Evolutionary conservation across 108 stramenopile genomes (phyloP), one percentile per base, ranked within the genome.

Genomic region (Nitzschia sp.): DNA sequence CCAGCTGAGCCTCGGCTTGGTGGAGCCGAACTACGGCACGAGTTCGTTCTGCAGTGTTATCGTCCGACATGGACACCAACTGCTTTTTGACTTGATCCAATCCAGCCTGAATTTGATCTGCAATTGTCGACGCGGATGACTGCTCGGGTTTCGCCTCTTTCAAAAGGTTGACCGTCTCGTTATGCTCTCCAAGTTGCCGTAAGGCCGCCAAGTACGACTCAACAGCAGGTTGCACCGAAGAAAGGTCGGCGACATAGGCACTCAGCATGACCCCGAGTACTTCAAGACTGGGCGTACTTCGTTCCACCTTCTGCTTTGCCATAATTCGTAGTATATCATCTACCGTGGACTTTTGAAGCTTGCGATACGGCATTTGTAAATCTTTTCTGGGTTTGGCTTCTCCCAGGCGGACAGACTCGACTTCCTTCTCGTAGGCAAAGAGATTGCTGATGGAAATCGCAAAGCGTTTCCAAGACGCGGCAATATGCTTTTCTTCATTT

Each of bases 361-460:
- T 88, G 24, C 89, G 83, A 68, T 85, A 89, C 17, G 86, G 88
- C 59, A 84, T 82, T n/a, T 87, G 79, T 55, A 77, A 33, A 0
- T 84, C 75, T 26, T 75, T 79, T 60, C 66, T 71, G 18, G 64
- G 27, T 36, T 62, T 74, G 33, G 70, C 25, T 18, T 82, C 77
- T 66, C 83, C 85, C 30, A 85, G 60, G 59, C 81, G 76, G 18
- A 80, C 81, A 29, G 63, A 78, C 71, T 91, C 93, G 5, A 91
- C 59, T 32, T 94, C 89, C 62, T 91, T 94, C 59, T 94, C 93
- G 25, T 82, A 83, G 28, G 86, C 70, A 81, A 88, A 94, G 30
- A 94, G 74, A 66, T 82, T 86, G 19, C 85, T 85, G 36, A 94
- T 28, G 18, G 84, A 69, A 46, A 85, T 82, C 19, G 88, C 90